Conservation (phyloP, 2,329 filamentous ascomycete genomes). For the Triangularia verruculosa region DNA sequence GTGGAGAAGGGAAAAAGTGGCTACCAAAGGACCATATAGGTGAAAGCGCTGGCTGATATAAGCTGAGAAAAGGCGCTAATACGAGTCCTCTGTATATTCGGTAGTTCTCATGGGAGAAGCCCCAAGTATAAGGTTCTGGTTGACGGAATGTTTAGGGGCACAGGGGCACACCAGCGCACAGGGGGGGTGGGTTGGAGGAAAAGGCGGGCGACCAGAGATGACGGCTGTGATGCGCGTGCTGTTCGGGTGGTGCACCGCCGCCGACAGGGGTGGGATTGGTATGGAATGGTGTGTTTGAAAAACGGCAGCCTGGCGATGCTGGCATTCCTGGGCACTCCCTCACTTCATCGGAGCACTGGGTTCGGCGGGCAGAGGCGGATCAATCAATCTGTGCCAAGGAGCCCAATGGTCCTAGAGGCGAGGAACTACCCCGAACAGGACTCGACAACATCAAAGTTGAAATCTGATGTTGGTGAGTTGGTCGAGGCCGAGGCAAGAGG, state of each 20-base stretch:
- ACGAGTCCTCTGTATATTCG: not conserved
- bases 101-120: slow-evolving; percentile 4
- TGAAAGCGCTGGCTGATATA: slow-evolving; percentile 7
- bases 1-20: not conserved
- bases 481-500: not conserved
- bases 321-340: not conserved
- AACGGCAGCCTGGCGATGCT: slow-evolving; percentile 23
- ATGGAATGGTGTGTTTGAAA: slow-evolving; percentile 20
- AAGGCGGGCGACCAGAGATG: not conserved
- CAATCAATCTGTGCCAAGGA: not conserved
- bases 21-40: slow-evolving; percentile 6
- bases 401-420: not conserved
- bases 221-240: not conserved
- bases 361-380: not conserved
- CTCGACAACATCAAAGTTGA: no score
- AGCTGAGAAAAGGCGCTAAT: slow-evolving; percentile 9
- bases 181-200: not conserved
- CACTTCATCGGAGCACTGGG: not conserved
- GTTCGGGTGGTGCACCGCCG: slow-evolving; percentile 22
- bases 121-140: slow-evolving; percentile 16
- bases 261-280: slow-evolving; percentile 16
- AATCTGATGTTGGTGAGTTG: not conserved
- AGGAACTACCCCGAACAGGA: not conserved
- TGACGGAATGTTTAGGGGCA: not conserved
- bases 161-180: not conserved